Conservation (phyloP, 2,329 filamentous ascomycete genomes). For the Macroventuria anomochaeta region DNA sequence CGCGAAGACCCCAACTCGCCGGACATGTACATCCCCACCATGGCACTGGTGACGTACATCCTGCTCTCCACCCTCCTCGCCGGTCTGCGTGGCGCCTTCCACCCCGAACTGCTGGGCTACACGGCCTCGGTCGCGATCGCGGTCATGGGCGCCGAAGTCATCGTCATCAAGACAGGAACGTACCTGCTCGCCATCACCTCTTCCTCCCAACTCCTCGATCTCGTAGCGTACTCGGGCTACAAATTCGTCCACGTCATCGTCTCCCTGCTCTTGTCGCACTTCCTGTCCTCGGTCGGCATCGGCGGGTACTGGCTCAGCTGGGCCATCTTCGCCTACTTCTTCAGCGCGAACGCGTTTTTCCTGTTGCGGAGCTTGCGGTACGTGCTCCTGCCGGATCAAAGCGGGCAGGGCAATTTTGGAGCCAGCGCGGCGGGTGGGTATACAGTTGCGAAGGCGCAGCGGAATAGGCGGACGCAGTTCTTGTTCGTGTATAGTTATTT, state of each 20-base stretch:
- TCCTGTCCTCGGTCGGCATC: slow-evolving; percentile 67
- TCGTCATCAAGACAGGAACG: slow-evolving; percentile 89
- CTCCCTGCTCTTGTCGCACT: slow-evolving; percentile 79
- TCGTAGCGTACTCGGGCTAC: slow-evolving; percentile 96
- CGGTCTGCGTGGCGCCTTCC: slow-evolving; percentile 87
- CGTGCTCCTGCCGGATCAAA: slow-evolving; percentile 78
- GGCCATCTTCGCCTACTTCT: slow-evolving; percentile 89
- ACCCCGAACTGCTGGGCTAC: slow-evolving; percentile 89
- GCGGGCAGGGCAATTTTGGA: slow-evolving; percentile 26
- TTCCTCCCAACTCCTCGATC: slow-evolving; percentile 88
- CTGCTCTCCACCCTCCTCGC: slow-evolving; percentile 90
- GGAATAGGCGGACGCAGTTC: slow-evolving; percentile 42
- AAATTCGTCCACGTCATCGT: slow-evolving; percentile 98
- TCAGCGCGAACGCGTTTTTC: slow-evolving; percentile 95
- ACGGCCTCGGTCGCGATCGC: slow-evolving; percentile 84
- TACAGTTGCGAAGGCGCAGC: slow-evolving; percentile 79
- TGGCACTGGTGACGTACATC: slow-evolving; percentile 98
- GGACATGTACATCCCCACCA: slow-evolving; percentile 98
- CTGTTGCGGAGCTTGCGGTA: slow-evolving; percentile 96
- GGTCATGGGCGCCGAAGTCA: slow-evolving; percentile 84
- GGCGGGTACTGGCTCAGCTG: slow-evolving; percentile 90
- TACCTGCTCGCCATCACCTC: slow-evolving; percentile 94
- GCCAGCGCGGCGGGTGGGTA: slow-evolving; percentile 59
- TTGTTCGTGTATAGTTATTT: slow-evolving; percentile 75
- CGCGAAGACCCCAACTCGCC: slow-evolving; percentile 96